Base-by-base conservation (phyloP, 495 filamentous ascomycete genomes). In the Amniculicola lignicola region DNA sequence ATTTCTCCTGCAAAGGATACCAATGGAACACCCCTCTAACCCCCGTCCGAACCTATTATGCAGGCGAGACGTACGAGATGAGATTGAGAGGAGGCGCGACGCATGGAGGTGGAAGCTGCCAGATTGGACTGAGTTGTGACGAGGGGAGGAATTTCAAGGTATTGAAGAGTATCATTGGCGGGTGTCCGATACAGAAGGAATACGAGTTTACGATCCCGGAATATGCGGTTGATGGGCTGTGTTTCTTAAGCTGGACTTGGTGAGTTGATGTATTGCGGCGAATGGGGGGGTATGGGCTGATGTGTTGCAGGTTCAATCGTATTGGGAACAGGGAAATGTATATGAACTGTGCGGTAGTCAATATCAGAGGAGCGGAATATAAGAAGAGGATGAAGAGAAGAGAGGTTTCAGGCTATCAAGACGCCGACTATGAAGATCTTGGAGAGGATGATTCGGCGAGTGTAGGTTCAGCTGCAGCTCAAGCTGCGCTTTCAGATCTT, bases 1-100 rank as follows among this genome's bases (percentile, higher is more conserved):
- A 83, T 66, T 87, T 75, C 64, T 81, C 84, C 3, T 87, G 85
- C 78, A 86, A 86, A 72, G 80, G 80, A n/a, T 81, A 86, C 63
- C 77, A 81, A 18, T 71, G 70, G n/a, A 53, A 73, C 42, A 77
- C 72, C 14, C 37, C 73, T 10, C 71, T 75, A 18, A 79, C 72
- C 42, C 49, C 76, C 9, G 73, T 75, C 2, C 77, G 70, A 14
- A 79, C 72, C 4, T 86, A 77, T 49, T 69, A 67, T 2, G 79
- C 82, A 2, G 86, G 84, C 46, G 64, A 70, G 37, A 60, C 68
- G 15, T 80, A 84, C 70, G 77, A 79, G 61, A 75, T 87, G 69
- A 77, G 73, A 18, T 67, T 87, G 39, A 64, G 52, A 28, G 84
- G 84, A 36, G 70, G 70, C 22, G 85, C 85, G 2, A 54, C 63